These are phyloP conservation scores for Chimonanthus praecox DNA, from an alignment of 164 flowering plant species.

Conservation along the genomic window DNA sequence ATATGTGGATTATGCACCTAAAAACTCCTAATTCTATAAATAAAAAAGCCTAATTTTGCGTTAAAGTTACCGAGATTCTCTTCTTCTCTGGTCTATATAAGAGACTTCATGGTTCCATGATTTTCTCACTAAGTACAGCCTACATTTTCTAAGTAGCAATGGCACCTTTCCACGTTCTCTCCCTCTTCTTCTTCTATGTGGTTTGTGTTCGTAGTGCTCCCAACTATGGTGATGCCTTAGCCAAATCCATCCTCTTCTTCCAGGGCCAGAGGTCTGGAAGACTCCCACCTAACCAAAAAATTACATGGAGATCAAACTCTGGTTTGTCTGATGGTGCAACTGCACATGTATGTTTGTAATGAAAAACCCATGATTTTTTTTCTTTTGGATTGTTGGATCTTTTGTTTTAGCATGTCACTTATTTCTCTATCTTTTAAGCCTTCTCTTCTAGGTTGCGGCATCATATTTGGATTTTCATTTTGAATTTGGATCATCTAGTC, in stretches of 20 bases:
- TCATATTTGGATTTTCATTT: too few relatives aligned
- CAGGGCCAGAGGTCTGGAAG: constrained; percentile 83
- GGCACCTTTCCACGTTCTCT: constrained; percentile 10
- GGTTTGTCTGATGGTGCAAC: constrained; percentile 55
- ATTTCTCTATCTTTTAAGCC: too few relatives aligned
- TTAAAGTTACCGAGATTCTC: constrained; percentile 2
- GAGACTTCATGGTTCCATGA: neutral
- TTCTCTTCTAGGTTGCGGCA: too few relatives aligned
- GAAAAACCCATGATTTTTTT: too few relatives aligned
- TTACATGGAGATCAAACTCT: constrained; percentile 62
- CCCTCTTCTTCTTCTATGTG: constrained; percentile 7
- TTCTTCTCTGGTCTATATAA: constrained; percentile 3
- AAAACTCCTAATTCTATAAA: neutral
- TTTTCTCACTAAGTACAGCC: too few relatives aligned
- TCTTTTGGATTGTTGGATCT: too few relatives aligned
- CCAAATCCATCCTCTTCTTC: constrained; percentile 67
- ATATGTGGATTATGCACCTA: neutral
- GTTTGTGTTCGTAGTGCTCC: constrained; percentile 31
- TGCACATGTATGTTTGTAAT: constrained; percentile 33
- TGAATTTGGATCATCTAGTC: too few relatives aligned
- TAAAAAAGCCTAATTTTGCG: constrained; percentile 20
- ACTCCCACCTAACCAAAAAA: constrained; percentile 38
- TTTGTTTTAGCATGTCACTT: too few relatives aligned
- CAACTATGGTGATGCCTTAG: constrained; percentile 62
- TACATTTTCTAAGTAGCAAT: constrained; percentile 1